A percentile compares a stretch with the other conserved stretches of the same genome.
Conservation (phyloP, 148 eudicot genomes). For the Dysphania ambrosioides region DNA sequence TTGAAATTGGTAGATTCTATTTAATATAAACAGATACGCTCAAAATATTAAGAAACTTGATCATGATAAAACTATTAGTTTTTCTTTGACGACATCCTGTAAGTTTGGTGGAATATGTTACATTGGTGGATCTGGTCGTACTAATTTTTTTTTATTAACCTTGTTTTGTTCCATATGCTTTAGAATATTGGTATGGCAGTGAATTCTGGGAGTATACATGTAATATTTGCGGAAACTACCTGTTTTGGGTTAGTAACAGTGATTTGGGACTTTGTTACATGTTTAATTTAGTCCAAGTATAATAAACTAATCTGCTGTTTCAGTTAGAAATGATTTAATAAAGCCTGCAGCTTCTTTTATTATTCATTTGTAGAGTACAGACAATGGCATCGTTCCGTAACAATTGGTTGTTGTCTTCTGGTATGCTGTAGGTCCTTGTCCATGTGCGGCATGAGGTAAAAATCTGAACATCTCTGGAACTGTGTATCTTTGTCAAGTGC, state of each 20-base stretch:
- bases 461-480: neutral
- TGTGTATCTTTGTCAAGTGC: neutral
- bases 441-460: conserved; percentile 1
- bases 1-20: conserved; percentile 4
- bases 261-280: neutral
- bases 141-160: neutral
- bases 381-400: conserved; percentile 14
- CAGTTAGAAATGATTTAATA: neutral
- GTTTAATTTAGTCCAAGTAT: neutral
- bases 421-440: conserved; percentile 6
- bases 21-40: conserved; percentile 1
- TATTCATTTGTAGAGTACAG: neutral
- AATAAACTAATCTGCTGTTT: neutral
- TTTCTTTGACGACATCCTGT: conserved; percentile 23
- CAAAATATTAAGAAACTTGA: conserved; percentile 4
- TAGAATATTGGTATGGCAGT: conserved; percentile 26
- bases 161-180: conserved; percentile 18
- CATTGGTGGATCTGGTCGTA: conserved; percentile 17
- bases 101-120: conserved; percentile 28
- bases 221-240: conserved; percentile 12
- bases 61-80: neutral
- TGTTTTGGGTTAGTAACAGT: conserved; percentile 1
- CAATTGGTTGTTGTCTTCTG: conserved; percentile 13
- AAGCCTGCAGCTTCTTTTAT: neutral
- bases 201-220: neutral